Base-by-base conservation (phyloP, 768 basidiomycete genomes). In the Pisolithus tinctorius region DNA sequence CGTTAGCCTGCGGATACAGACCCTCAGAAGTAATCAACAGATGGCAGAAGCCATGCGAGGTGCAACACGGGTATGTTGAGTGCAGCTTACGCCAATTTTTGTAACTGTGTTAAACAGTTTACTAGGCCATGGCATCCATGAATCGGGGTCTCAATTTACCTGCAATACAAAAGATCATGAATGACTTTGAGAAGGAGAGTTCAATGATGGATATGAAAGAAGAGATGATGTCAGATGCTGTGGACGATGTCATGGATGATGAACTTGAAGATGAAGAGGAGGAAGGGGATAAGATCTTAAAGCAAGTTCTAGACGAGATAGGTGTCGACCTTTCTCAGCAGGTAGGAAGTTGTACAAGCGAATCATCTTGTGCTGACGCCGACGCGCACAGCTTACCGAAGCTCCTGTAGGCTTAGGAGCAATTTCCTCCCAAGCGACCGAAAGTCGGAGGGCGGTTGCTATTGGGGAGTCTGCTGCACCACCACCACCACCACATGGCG, bases 121-220 rank as follows among this genome's bases (percentile, higher is more conserved):
- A 44, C 31, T 62, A 98, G 95, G 95, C 96, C 16, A 98, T 99
- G 96, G 88, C 84, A 11, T 81, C 92, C 30, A 98, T 99, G 96
- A 98, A 97, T 66, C 81, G 90, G 45, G 91, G 91, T 39, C 79
- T 98, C 55, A 98, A 99, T 69, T 79, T 98, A 14, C 96, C 96
- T 14, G 82, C 82, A 55, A 98, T 99, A 53, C 90, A 93, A 66
- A 82, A 83, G 48, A 98, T 98, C 64, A 94, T 99, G 90, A 91
- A 84, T 60, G 95, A 99, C 43, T 99, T 99, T 61, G 96, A 99
- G 74, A 87, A 83, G 62, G 96, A 99, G 71, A 95, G 88, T 59
- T 83, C 92, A 4, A 92, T 86, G 71, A 99, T 99, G 96, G 96
- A 99, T 70, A 98, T 99, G 96, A 99, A 97, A 68, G 96, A 97